Conservation (phyloP, 352 stramenopile species). For the Phytophthora europaea region DNA sequence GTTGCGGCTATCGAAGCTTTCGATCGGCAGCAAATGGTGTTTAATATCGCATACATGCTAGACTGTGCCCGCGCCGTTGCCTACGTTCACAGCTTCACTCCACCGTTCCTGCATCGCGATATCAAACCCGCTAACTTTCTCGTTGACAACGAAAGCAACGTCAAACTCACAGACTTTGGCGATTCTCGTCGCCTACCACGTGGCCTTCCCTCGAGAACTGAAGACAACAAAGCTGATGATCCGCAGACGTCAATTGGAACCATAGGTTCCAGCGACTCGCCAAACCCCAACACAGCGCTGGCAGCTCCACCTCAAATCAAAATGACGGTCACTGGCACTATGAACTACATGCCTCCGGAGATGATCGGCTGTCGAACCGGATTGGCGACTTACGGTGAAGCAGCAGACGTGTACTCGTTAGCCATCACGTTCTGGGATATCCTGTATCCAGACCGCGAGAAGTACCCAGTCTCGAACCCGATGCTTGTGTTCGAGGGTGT, state of each 20-base stretch:
- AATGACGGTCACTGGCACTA: slow-evolving; percentile 77
- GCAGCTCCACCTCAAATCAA: slow-evolving; percentile 40
- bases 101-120: slow-evolving; percentile 71
- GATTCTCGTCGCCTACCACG: slow-evolving; percentile 61
- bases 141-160: slow-evolving; percentile 53
- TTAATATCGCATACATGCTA: slow-evolving; percentile 71
- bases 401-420: slow-evolving; percentile 78
- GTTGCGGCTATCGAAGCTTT: slow-evolving; percentile 7
- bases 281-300: not conserved
- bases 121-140: slow-evolving; percentile 79
- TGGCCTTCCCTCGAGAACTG: slow-evolving; percentile 14
- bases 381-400: slow-evolving; percentile 63
- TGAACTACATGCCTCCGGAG: slow-evolving; percentile 83
- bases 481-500: slow-evolving; percentile 66
- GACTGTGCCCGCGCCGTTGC: slow-evolving; percentile 66
- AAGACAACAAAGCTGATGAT: slow-evolving; percentile 7
- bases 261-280: slow-evolving; percentile 17
- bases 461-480: slow-evolving; percentile 56
- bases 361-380: slow-evolving; percentile 64
- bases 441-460: slow-evolving; percentile 54
- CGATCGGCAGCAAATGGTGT: slow-evolving; percentile 50
- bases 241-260: slow-evolving; percentile 23
- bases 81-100: slow-evolving; percentile 75
- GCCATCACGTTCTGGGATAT: slow-evolving; percentile 85
- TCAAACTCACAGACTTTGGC: slow-evolving; percentile 80